Conservation (phyloP, 768 basidiomycete species). For the Austroboletus festivus region DNA sequence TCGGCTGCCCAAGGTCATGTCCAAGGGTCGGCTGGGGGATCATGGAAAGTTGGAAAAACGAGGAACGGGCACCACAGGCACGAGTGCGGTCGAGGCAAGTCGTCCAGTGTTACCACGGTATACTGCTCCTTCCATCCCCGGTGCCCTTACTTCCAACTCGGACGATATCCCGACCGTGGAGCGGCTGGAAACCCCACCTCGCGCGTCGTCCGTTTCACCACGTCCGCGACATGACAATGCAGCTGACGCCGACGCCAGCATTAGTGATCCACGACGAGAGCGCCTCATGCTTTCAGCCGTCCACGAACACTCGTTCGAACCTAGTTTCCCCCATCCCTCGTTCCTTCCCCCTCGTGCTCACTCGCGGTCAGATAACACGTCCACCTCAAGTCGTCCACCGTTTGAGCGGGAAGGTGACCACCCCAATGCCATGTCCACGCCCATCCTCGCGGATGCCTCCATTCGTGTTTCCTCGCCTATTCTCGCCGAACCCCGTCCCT, state of each 20-base stretch:
- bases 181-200: slow-evolving; percentile 23
- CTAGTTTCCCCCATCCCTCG: slow-evolving; percentile 6
- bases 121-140: slow-evolving; percentile 17
- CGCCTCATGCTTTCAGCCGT: slow-evolving; percentile 25
- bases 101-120: slow-evolving; percentile 20
- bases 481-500: slow-evolving; percentile 40
- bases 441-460: slow-evolving; percentile 24
- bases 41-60: slow-evolving; percentile 23
- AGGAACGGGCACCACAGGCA: background rate
- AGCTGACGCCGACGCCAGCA: slow-evolving; percentile 19
- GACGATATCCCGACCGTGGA: slow-evolving; percentile 31
- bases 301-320: slow-evolving; percentile 23
- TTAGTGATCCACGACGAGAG: slow-evolving; percentile 23
- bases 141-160: slow-evolving; percentile 21
- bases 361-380: slow-evolving; percentile 22
- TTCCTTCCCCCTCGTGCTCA: slow-evolving; percentile 11
- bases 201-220: slow-evolving; percentile 26
- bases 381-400: slow-evolving; percentile 22
- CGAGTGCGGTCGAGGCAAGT: slow-evolving; percentile 9
- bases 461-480: slow-evolving; percentile 35
- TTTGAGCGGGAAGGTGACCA: slow-evolving; percentile 22
- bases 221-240: slow-evolving; percentile 12
- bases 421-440: slow-evolving; percentile 31
- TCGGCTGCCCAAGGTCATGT: slow-evolving; percentile 34
- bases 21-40: slow-evolving; percentile 28